Evolutionary conservation across 2,329 filamentous ascomycete genomes (phyloP).

Genomic region (Lachnellula hyalina): DNA sequence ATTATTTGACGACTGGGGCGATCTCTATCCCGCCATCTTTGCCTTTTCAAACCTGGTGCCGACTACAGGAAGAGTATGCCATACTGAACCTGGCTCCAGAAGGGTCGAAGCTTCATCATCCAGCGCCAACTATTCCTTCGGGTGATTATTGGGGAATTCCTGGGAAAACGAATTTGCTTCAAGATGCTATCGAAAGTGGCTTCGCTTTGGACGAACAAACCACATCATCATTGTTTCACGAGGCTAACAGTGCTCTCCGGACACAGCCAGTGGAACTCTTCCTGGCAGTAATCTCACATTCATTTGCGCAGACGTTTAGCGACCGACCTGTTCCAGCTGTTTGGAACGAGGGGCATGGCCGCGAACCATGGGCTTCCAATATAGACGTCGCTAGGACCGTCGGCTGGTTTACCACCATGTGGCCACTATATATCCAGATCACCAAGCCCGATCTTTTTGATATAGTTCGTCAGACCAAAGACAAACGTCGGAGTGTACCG

Average conservation of each 20-base stretch:
- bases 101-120: too few species aligned
- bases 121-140: too few species aligned
- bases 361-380: conserved; percentile 32
- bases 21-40: conserved; percentile 35
- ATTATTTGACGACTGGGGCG: conserved; percentile 1
- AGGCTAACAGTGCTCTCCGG: conserved; percentile 28
- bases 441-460: background rate
- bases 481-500: conserved; percentile 31
- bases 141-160: conserved; percentile 19
- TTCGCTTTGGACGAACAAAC: conserved; percentile 41
- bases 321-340: conserved; percentile 33
- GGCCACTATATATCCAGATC: conserved; percentile 27
- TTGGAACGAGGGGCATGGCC: conserved; percentile 39
- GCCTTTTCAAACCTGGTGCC: conserved; percentile 32
- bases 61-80: conserved; percentile 30
- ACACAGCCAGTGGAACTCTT: conserved; percentile 38
- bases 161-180: conserved; percentile 15
- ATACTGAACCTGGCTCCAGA: conserved; percentile 17
- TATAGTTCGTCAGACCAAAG: conserved; percentile 31
- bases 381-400: conserved; percentile 37
- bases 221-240: conserved; percentile 18
- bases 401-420: conserved; percentile 43
- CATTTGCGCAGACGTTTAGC: conserved; percentile 33
- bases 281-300: conserved; percentile 31
- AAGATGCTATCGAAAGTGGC: conserved; percentile 24